Evolutionary conservation across 2,329 filamentous ascomycete genomes (phyloP).

Genomic region (Aspergillus hiratsukae): DNA sequence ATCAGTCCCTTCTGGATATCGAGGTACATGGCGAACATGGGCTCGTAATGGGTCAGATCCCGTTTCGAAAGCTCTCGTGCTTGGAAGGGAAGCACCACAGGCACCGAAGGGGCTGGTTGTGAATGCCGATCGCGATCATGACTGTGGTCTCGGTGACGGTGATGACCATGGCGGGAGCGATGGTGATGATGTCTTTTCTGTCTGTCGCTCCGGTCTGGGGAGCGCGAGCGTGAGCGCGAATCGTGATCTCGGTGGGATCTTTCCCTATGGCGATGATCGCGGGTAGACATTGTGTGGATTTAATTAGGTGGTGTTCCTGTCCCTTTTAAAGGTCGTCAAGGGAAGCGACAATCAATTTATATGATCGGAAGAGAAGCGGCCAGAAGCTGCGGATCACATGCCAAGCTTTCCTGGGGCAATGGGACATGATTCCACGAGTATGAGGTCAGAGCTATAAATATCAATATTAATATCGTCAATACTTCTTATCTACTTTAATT

Average conservation of each 20-base stretch:
- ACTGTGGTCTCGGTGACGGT: constrained; percentile 8
- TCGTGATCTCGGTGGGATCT: constrained; percentile 18
- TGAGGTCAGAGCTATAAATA: background rate
- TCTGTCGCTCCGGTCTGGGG: constrained; percentile 26
- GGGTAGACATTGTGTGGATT: constrained; percentile 3
- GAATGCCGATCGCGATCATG: constrained; percentile 10
- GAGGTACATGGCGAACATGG: constrained; percentile 78
- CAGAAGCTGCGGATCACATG: background rate
- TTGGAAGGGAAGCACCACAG: constrained; percentile 57
- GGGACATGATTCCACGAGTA: background rate
- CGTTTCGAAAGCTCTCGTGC: constrained; percentile 63
- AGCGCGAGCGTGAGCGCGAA: constrained; percentile 33
- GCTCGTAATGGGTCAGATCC: constrained; percentile 62
- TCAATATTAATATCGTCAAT: background rate
- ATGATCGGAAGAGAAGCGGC: background rate
- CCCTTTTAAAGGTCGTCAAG: too few species aligned
- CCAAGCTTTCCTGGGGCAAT: background rate
- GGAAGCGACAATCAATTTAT: background rate
- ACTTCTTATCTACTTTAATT: background rate
- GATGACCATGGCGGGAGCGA: constrained; percentile 17
- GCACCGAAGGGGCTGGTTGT: constrained; percentile 6
- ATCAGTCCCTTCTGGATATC: constrained; percentile 78
- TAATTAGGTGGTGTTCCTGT: background rate
- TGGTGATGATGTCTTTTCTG: constrained; percentile 29
- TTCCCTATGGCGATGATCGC: constrained; percentile 6